Base-by-base conservation (phyloP, 305 asterid species). In the Rubia balearica region DNA sequence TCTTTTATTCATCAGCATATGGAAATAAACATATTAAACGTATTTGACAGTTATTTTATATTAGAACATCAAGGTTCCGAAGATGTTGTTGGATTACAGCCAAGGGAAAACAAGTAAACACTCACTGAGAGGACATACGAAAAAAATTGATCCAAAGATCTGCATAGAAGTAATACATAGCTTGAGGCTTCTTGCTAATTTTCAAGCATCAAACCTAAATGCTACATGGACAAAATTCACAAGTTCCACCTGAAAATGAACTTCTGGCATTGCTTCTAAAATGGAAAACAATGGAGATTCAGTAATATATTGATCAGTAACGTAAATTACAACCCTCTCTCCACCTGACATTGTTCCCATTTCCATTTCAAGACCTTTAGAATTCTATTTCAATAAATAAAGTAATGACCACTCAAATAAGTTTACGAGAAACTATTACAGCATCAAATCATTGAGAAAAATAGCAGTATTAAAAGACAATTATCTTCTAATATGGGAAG, bases 361-460 rank as follows among this genome's bases (percentile, higher is more conserved):
- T 78, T 93, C 98, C 91, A 94, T 90, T 86, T 94, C 97, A 73
- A 94, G 97, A 75, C 97, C 98, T 78, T 88, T 82, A 57, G 98
- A 96, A 70, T 89, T 86, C 98, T 94, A 73, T 16, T 43, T 73
- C 74, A 13, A n/a, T 61, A 76, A 46, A 55, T n/a, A 43, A 42
- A 42, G 51, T 45, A 49, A 68, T 33, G 48, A 65, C 66, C 64
- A n/a, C 67, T 27, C 41, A 36, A 75, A 61, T 48, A 41, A 74
- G 68, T 57, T 8, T 64, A 27, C 41, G 69, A 19, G 2, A 69
- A n/a, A 12, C 36, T 63, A 27, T 9, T 9, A 49, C 40, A 33
- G 33, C 51, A 45, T 9, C 33, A 64, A 33, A 49, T 27, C 14
- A 48, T 5, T 21, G n/a, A n/a, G n/a, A n/a, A 19, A 22, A 24